Evolutionary conservation across 2,329 filamentous ascomycete genomes (phyloP), one percentile per base, ranked within the genome.

Genomic region (Sarocladium brachiariae): DNA sequence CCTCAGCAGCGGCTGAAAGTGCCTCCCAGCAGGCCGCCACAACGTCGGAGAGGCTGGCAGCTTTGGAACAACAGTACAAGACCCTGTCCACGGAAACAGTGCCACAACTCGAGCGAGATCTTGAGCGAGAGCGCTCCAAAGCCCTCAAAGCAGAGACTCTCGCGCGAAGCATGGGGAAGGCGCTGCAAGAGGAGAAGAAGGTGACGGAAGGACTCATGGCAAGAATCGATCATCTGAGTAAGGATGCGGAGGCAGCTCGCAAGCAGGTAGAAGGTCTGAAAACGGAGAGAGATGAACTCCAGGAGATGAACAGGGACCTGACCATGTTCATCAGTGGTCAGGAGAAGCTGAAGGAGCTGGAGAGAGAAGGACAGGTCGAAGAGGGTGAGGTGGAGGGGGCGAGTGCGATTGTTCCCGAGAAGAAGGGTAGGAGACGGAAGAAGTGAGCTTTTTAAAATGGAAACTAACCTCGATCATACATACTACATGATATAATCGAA

Each of bases 291-390:
- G 76, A 72, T 34, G 89, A 95, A 57, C 69, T 96, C 38, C 81
- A 83, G 56, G 90, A 95, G 65, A 86, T 90, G 75, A 95, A 96
- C 63, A 79, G 87, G 13, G 92, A 96, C 64, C 64, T 96, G 63
- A 83, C 77, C 48, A 91, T 95, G 76, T 95, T 92, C 61, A 92
- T 96, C 53, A 87, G 83, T 18, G 86, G 88, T 0, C 82, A 87
- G 65, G 83, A 93, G 67, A 92, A 89, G 67, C 68, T 96, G 58
- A 84, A 80, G 69, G 78, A 84, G 65, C 69, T 90, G 68, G 79
- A 81, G 64, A 78, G 77, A 24, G 77, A 76, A 57, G 82, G 78
- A 0, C 65, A 74, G 56, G 58, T 78, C 30, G 75, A 80, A 52
- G 78, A 81, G 27, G 87, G 86, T n/a, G 87, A 92, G 65, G 66